Percentiles rank a stretch among this genome's conserved stretches.
phyloP scores from a whole-genome alignment of 371 early-diverging fungal species.

The Dinochytrium kinnereticum region DNA sequence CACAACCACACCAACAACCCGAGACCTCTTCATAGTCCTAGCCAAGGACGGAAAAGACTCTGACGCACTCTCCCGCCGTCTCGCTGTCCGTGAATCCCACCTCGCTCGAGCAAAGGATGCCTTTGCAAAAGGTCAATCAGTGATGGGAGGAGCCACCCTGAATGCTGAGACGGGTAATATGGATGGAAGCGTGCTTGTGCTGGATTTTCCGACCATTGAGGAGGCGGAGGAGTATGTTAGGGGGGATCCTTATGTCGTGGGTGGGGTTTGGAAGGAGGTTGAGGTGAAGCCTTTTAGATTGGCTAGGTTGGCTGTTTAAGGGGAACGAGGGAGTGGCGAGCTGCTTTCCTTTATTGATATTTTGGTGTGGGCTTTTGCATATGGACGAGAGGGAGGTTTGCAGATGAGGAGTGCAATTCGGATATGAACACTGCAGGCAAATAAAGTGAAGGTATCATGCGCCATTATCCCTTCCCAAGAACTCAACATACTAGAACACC shows the following conservation, averaged over 20 bases:
- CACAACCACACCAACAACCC: neutral
- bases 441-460: too few relatives aligned
- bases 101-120: slow-evolving; percentile 42
- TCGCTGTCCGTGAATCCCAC: slow-evolving; percentile 55
- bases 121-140: slow-evolving; percentile 42
- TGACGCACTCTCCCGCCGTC: slow-evolving; percentile 56
- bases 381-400: too few relatives aligned
- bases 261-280: slow-evolving; percentile 66
- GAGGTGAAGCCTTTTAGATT: slow-evolving; percentile 55
- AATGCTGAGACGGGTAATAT: slow-evolving; percentile 52
- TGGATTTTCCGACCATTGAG: slow-evolving; percentile 54
- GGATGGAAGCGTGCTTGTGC: slow-evolving; percentile 50
- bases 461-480: too few relatives aligned
- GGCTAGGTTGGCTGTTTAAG: slow-evolving; percentile 18
- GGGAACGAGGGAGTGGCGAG: too few relatives aligned
- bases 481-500: too few relatives aligned
- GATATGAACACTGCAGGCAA: too few relatives aligned
- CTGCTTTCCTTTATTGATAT: too few relatives aligned
- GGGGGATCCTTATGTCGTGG: slow-evolving; percentile 59
- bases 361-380: too few relatives aligned
- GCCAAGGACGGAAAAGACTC: slow-evolving; percentile 58
- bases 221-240: slow-evolving; percentile 50
- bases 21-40: slow-evolving; percentile 59
- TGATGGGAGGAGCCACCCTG: slow-evolving; percentile 62
- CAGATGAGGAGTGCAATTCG: too few relatives aligned